Conservation (phyloP, 2,329 filamentous ascomycete genomes). For the Herpomyces periplanetae region DNA sequence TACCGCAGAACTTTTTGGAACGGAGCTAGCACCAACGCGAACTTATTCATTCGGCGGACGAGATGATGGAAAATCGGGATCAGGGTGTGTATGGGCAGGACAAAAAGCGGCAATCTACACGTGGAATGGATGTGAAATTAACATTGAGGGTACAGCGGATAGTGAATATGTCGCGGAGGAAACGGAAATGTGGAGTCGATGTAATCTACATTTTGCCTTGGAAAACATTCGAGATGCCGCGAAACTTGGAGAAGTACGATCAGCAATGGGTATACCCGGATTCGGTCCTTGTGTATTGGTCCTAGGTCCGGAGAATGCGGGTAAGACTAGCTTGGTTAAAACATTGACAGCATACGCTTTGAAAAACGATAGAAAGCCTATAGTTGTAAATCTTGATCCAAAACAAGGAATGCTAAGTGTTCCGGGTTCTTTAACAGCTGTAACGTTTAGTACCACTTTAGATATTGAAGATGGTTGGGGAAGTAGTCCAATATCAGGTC, state of each 20-base stretch:
- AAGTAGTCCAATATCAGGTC: conserved; percentile 72
- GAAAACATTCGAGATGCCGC: conserved; percentile 26
- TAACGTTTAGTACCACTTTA: too few relatives aligned
- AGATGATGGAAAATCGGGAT: too few relatives aligned
- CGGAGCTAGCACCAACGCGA: conserved; percentile 46
- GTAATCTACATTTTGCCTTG: conserved; percentile 61
- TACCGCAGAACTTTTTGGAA: conserved; percentile 70
- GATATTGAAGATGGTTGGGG: too few relatives aligned
- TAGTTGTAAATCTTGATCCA: conserved; percentile 52
- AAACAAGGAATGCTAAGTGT: conserved; percentile 19
- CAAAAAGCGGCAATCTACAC: conserved; percentile 61
- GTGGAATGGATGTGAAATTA: conserved; percentile 57
- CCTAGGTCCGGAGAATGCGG: conserved; percentile 31
- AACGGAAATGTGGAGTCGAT: conserved; percentile 36
- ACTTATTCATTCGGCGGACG: conserved; percentile 46
- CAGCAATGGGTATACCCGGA: conserved; percentile 4
- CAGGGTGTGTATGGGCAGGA: too few relatives aligned
- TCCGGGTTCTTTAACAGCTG: too few relatives aligned
- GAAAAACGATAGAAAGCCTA: conserved; percentile 27
- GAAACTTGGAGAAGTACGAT: conserved; percentile 8
- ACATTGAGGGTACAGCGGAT: conserved; percentile 28
- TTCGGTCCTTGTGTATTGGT: conserved; percentile 42
- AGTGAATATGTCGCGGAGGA: conserved; percentile 31
- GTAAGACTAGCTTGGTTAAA: conserved; percentile 46
- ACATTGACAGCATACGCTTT: conserved; percentile 42